Evolutionary conservation across 768 basidiomycete genomes (phyloP), one percentile per base, ranked within the genome.

Genomic region (Lanmaoa pseudosensibilis): DNA sequence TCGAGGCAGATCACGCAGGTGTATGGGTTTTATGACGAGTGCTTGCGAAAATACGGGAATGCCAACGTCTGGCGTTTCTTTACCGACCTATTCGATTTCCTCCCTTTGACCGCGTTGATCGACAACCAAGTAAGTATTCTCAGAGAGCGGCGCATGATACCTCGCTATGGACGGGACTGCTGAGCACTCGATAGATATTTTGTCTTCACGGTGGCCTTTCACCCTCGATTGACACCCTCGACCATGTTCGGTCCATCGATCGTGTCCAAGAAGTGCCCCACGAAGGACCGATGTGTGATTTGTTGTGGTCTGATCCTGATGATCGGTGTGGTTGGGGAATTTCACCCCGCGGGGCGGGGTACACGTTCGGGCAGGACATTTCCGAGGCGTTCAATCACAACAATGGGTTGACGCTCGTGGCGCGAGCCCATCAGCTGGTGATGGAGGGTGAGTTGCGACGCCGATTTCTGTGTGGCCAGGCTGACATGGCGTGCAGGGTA

Each of bases 291-390:
- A 99, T 99, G 97, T 99, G 97, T 69, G 97, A 99, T 76, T 80
- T 99, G 53, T 83, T 99, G 59, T 99, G 97, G 97, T 98, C 95
- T 50, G 97, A 99, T 74, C 97, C 97, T 36, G 97, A 99, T 72
- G 97, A 98, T 76, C 90, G 96, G 54, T 97, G 94, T 72, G 97
- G 97, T 43, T 99, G 97, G 97, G 97, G 97, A 33, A 98, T 98
- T 66, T 96, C 94, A 67, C 97, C 97, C 30, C 90, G 97, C 71
- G 97, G 97, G 59, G 97, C 97, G 46, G 97, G 97, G 12, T 99
- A 98, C 74, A 98, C 96, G 12, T 99, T 99, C 71, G 97, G 97
- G 40, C 96, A 98, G 74, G 97, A 99, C 69, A 99, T 99, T 58
- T 94, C 92, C 46, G 95, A 98, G 75, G 95, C 95, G 33, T 98